phyloP scores from a whole-genome alignment of 2,329 filamentous ascomycete genomes.

The Penicillium sp. region DNA sequence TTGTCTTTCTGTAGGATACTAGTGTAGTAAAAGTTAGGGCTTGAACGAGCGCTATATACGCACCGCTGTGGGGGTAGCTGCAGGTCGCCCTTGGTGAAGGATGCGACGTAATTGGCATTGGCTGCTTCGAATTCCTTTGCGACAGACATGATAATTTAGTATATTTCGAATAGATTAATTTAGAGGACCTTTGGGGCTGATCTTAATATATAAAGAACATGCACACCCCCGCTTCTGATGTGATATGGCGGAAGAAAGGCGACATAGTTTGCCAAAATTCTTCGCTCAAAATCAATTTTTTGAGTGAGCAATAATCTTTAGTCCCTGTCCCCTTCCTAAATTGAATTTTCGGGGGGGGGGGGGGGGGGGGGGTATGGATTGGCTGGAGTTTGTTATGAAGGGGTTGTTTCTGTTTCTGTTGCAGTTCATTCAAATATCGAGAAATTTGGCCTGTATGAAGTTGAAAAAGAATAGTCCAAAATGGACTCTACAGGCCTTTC shows the following conservation, averaged over 20 bases:
- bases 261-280: neutral
- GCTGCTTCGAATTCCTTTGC: conserved; percentile 55
- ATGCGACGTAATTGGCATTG: conserved; percentile 58
- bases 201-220: conserved; percentile 9
- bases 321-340: neutral
- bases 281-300: neutral
- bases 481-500: neutral
- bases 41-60: conserved; percentile 15
- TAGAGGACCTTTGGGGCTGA: conserved; percentile 6
- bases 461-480: neutral
- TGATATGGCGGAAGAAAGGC: conserved; percentile 1
- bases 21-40: neutral
- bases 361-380: neutral
- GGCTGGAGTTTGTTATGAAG: neutral
- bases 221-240: conserved; percentile 16
- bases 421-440: neutral
- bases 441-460: neutral
- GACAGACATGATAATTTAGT: conserved; percentile 25
- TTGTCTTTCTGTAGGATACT: neutral
- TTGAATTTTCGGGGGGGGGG: neutral
- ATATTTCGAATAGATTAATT: neutral
- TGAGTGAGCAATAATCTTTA: neutral
- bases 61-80: conserved; percentile 66
- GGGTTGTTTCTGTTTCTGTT: neutral
- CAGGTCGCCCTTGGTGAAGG: conserved; percentile 66